A percentile compares a stretch with the other conserved stretches of the same genome.
Evolutionary conservation across 2,329 filamentous ascomycete genomes (phyloP).

Genomic region (Nigrospora oryzae): DNA sequence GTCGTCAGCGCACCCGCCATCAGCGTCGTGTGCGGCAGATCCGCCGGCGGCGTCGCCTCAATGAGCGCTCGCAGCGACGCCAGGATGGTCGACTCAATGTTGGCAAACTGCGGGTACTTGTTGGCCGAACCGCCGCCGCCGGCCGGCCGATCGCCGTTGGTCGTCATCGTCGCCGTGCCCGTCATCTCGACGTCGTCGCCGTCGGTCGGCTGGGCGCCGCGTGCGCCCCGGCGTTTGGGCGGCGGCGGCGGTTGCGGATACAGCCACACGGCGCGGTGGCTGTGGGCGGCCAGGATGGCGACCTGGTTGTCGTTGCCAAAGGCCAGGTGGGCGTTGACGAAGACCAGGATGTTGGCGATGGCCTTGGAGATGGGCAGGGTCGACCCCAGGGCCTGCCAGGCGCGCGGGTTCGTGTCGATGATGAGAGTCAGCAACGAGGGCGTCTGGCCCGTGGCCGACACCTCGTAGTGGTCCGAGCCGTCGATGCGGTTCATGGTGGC

Average conservation of each 20-base stretch:
- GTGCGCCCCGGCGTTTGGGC: conserved; percentile 8
- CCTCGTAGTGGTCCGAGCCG: conserved; percentile 52
- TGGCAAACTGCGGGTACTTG: conserved; percentile 87
- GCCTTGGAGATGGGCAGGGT: conserved; percentile 75
- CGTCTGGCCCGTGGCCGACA: conserved; percentile 41
- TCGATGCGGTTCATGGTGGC: conserved; percentile 46
- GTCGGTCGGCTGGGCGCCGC: conserved; percentile 14
- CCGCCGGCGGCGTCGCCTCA: conserved; percentile 55
- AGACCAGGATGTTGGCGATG: conserved; percentile 83
- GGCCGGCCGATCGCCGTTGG: conserved; percentile 14
- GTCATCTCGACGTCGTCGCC: conserved; percentile 53
- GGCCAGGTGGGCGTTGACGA: conserved; percentile 92
- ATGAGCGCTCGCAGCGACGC: conserved; percentile 68
- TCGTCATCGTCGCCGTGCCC: conserved; percentile 32
- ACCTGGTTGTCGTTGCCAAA: conserved; percentile 92
- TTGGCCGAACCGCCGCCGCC: conserved; percentile 49
- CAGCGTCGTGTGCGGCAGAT: conserved; percentile 72
- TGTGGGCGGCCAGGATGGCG: conserved; percentile 83
- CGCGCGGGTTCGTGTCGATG: conserved; percentile 92
- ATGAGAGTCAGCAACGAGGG: conserved; percentile 86
- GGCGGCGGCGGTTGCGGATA: conserved; percentile 54
- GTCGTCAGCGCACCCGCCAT: conserved; percentile 87
- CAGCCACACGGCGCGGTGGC: conserved; percentile 78
- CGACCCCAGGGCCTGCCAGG: conserved; percentile 73
- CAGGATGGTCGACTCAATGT: conserved; percentile 76